Evolutionary conservation across 2,329 filamentous ascomycete species (phyloP).

Genomic region (Fusarium nurragi): DNA sequence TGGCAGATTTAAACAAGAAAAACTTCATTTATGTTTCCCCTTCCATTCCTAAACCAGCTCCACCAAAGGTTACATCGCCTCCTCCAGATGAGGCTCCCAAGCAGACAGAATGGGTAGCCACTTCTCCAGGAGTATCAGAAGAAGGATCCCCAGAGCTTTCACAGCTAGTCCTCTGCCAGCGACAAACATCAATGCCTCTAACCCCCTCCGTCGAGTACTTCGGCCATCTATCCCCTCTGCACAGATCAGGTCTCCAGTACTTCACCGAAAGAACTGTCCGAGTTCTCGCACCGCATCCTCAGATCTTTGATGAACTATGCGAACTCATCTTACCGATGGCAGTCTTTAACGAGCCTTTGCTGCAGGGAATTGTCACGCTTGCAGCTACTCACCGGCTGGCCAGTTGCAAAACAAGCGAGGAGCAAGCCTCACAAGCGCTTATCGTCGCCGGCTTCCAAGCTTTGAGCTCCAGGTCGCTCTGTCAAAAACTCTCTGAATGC

Average conservation of each 20-base stretch:
- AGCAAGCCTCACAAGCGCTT: slow-evolving; percentile 21
- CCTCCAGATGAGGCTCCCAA: not conserved
- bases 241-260: slow-evolving; percentile 33
- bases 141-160: not conserved
- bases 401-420: slow-evolving; percentile 26
- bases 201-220: slow-evolving; percentile 22
- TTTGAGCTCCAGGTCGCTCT: slow-evolving; percentile 32
- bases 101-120: not conserved
- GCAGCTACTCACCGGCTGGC: slow-evolving; percentile 31
- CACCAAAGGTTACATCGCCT: not conserved
- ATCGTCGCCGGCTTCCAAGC: slow-evolving; percentile 30
- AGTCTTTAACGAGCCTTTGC: slow-evolving; percentile 25
- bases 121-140: not conserved
- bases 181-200: slow-evolving; percentile 1
- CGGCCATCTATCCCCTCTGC: slow-evolving; percentile 25
- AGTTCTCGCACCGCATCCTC: slow-evolving; percentile 27
- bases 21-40: slow-evolving; percentile 36
- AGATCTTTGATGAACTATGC: slow-evolving; percentile 30
- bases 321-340: slow-evolving; percentile 32
- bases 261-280: slow-evolving; percentile 33
- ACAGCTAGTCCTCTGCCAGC: slow-evolving; percentile 1
- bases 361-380: slow-evolving; percentile 29
- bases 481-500: slow-evolving; percentile 22
- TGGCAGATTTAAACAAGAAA: slow-evolving; percentile 25
- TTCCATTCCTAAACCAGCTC: slow-evolving; percentile 7